Base-by-base conservation (phyloP, 352 stramenopile species). In the Peronospora farinosa region DNA sequence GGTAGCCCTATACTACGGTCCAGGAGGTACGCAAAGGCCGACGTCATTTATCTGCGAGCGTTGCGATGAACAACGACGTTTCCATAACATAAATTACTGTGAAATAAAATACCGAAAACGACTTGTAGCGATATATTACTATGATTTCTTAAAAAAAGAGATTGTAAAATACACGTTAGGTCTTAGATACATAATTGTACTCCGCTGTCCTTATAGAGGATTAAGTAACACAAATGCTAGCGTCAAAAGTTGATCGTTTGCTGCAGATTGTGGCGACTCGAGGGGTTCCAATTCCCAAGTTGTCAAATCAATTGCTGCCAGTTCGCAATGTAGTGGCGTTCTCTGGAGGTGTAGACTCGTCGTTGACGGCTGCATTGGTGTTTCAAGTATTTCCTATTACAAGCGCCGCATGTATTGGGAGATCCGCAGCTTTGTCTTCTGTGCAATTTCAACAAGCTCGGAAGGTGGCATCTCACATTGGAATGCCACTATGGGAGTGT, bases 301-400 rank as follows among this genome's bases (percentile, higher is more conserved):
- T 28, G 3, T 39, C 41, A 9, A n/a, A 36, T 9, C 17, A 4
- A 17, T 39, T 33, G 27, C 42, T 33, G 32, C 58, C 55, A 37
- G 65, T 66, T 23, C 74, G 63, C 56, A 76, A 97, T 45, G 66
- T 97, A 10, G 67, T 96, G 13, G 89, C 89, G n/a, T 97, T 87
- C 57, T 97, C 88, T 1, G 96, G 96, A 30, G 96, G 96, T 13
- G 89, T 99, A 5, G 96, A 99, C 72, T 98, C 94, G 28, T 97
- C 88, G 15, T 62, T 99, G 6, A 84, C 93, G 2, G 90, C 93
- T 3, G 89, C 88, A 11, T 57, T 98, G 32, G 84, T 98, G n/a
- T 69, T 90, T 42, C 72, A 68, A 23, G 76, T 78, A 15, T 97
- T 97, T 56, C 69, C 72, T 0, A 23, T 50, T 13, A 78, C 81